Percentiles rank a stretch among this genome's conserved stretches.
These are phyloP conservation scores for Mycena crocata DNA, from an alignment of 768 basidiomycete species.

Conservation along the genomic window DNA sequence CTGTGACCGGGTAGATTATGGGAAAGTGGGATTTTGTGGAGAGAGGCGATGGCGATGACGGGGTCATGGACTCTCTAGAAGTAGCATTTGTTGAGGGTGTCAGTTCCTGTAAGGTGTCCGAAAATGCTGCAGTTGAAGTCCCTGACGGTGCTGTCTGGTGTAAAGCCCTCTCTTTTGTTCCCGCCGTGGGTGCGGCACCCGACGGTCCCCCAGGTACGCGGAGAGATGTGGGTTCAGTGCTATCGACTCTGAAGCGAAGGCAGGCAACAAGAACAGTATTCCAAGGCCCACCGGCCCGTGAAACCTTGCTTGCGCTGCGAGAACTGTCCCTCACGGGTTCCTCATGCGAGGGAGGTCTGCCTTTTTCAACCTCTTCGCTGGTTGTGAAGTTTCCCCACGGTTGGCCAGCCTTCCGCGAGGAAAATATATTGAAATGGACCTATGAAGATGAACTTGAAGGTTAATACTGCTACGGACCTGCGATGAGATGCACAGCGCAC, in stretches of 20 bases:
- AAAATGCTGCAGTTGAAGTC: no score
- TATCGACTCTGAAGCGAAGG: constrained; percentile 28
- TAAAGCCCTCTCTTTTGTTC: no score
- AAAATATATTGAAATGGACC: constrained; percentile 12
- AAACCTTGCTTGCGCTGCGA: constrained; percentile 11
- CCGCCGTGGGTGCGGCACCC: no score
- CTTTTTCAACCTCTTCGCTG: not conserved
- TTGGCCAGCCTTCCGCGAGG: constrained; percentile 2
- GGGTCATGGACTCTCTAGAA: no score
- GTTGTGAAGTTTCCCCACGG: constrained; percentile 22
- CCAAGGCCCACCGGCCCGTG: not conserved
- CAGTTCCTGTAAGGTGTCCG: no score
- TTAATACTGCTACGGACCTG: not conserved
- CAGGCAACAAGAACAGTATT: constrained; percentile 23
- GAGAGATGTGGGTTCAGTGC: no score
- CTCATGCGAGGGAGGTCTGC: no score
- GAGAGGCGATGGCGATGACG: not conserved
- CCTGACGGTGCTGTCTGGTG: no score
- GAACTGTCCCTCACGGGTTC: no score
- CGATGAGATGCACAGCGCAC: constrained; percentile 1
- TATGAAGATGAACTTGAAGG: not conserved
- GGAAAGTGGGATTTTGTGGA: not conserved
- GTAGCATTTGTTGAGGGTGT: no score
- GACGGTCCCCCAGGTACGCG: no score
- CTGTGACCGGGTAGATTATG: not conserved